Base-by-base conservation (phyloP, 495 filamentous ascomycete genomes). In the Trichoderma asperelloides region DNA sequence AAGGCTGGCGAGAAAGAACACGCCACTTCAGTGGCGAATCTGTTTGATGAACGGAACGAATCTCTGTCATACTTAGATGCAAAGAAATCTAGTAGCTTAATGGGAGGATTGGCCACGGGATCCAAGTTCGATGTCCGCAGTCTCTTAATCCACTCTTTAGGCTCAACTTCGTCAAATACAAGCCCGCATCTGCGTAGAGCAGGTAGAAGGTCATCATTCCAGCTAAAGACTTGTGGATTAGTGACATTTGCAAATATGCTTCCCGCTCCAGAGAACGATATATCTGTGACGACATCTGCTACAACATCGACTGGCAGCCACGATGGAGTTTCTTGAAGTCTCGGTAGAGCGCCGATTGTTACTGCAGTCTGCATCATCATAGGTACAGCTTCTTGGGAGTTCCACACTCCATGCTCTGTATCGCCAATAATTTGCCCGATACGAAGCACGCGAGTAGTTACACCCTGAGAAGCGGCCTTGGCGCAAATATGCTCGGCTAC, bases 351-450 rank as follows among this genome's bases (percentile, higher is more conserved):
- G 0, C 79, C 80, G 27, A 82, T 81, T 0, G 82, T 78, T 3
- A 68, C 70, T 4, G 80, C 79, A 0, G 75, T 79, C 49, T 80
- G 80, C 18, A 89, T 71, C 78, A 88, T 85, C 63, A 89, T 72
- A 4, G 87, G 85, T 69, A 87, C 88, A n/a, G 85, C 86, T 69
- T 90, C 87, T 4, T 78, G 85, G 6, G 76, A 68, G 70, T 88
- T 90, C 87, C 87, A 89, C 65, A 85, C 78, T 5, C 85, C 85
- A 60, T 74, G 69, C 28, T 72, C 25, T 0, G 75, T 79, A 69
- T 87, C 85, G 2, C 81, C 85, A 65, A 82, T 76, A 18, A 90
- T 75, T 69, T 89, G 87, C 0, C 87, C 87, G 27, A 87, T 82
- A 13, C 87, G 77, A 3, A 88, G 72, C 1, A 85, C 74, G 47